Evolutionary conservation across 345 rosid species (phyloP).

Genomic region (Sisymbrium irio): DNA sequence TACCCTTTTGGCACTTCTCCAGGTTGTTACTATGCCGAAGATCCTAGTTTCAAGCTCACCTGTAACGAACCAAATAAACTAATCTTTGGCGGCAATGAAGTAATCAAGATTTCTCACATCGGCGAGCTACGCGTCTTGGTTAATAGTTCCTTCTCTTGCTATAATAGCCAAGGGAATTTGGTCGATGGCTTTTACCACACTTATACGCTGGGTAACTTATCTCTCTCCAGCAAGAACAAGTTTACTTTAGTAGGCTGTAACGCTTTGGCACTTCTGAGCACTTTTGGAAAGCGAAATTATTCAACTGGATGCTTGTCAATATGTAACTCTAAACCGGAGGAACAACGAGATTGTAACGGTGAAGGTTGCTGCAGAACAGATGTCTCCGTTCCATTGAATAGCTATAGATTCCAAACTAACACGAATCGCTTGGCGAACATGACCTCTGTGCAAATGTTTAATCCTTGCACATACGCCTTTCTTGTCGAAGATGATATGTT

Average conservation of each 20-base stretch:
- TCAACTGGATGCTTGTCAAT: slow-evolving; percentile 13
- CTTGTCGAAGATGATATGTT: slow-evolving; percentile 15
- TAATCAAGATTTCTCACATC: background rate
- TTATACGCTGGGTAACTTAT: background rate
- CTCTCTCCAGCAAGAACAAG: slow-evolving; percentile 20
- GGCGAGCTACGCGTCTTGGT: slow-evolving; percentile 7
- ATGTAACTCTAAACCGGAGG: background rate
- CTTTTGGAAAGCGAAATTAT: background rate
- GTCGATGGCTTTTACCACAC: too few species aligned
- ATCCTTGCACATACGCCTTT: slow-evolving; percentile 34
- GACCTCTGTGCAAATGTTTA: background rate
- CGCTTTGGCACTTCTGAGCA: background rate
- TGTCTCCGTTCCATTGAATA: background rate
- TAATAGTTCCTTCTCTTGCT: background rate
- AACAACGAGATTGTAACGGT: background rate
- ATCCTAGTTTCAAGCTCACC: slow-evolving; percentile 16
- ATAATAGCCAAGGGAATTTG: too few species aligned
- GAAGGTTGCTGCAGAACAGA: slow-evolving; percentile 17
- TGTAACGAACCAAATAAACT: background rate
- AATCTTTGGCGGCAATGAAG: background rate
- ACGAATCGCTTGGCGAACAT: background rate
- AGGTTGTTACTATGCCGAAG: slow-evolving; percentile 26
- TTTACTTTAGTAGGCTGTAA: slow-evolving; percentile 39
- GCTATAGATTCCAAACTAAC: too few species aligned
- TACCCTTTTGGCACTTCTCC: slow-evolving; percentile 41